Evolutionary conservation across 768 basidiomycete genomes (phyloP), one percentile per base, ranked within the genome.

Genomic region (Xerocomus spinulosus): DNA sequence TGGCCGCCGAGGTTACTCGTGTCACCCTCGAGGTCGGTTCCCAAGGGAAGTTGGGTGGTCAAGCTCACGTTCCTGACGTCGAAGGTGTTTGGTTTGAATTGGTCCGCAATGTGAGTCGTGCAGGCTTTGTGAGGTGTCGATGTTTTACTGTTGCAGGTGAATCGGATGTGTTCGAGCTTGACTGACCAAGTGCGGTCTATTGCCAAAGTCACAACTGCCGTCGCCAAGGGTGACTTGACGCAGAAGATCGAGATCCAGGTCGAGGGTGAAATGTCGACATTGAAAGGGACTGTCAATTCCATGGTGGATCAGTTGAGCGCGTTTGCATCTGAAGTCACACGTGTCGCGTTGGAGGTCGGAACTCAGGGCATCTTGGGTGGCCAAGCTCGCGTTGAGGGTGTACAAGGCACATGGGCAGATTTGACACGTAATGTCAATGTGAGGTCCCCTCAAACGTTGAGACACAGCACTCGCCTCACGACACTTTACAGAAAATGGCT

Each of bases 211-310:
- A 92, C 90, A 2, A 92, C 87, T 5, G 89, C 90, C 14, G 92
- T 96, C 49, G 93, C 93, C 17, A 80, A 82, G 36, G 93, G 93
- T 28, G 92, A 97, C 63, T 73, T 92, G 73, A 89, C 86, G 2
- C 88, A 91, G 70, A 93, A 91, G 74, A 91, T 97, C 61, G 87
- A 91, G 58, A 92, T 97, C 52, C 82, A 85, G 51, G 87, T 88
- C 52, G 85, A 89, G 58, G 83, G 83, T 41, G 92, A 95, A 61
- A 94, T 95, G 83, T 78, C 78, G 14, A 86, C 86, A 14, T 74
- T 91, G 68, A 89, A 88, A 62, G 72, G 78, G 18, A 91, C 88
- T 10, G 87, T 92, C 54, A 94, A 94, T 60, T 85, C 84, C n/a
- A 96, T 96, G 92, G 90, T 94, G 63, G 90, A 91, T 63, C 87